Evolutionary conservation across 1,284 basidiomycete species (phyloP), one percentile per base, ranked within the genome.

Genomic region (Fereydounia khargensis): DNA sequence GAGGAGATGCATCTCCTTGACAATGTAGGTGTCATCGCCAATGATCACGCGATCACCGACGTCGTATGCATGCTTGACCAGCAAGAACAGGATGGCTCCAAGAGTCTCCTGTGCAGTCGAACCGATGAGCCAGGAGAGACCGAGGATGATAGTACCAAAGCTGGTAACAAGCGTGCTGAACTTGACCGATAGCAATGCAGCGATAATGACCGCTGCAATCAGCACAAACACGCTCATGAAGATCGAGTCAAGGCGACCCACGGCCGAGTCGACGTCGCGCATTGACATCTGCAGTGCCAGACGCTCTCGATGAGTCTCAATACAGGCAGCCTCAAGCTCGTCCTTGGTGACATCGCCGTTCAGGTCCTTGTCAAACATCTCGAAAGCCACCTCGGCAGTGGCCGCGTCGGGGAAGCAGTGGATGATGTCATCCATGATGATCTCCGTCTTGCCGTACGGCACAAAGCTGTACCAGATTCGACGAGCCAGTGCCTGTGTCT

Each of bases 81-180:
- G 91, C 23, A 91, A 79, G 80, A 91, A 91, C 65, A 91, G 87
- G 76, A 88, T 87, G 58, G 84, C 85, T 14, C 83, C 82, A 50
- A 87, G 80, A 47, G 88, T 81, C 77, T 88, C 85, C 43, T 85
- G 80, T 34, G 47, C 81, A 42, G 81, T 81, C 6, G 77, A 80
- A 31, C 89, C 88, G 58, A 96, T 91, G 45, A 94, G 83, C 89
- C 89, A 94, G 50, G 87, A 88, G 35, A 91, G 80, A 74, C 87
- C 88, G 38, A 92, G 86, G 46, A 91, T 80, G 41, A 90, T 80
- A 0, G 88, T 88, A 20, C 88, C 87, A 31, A 88, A 85, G 19
- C 86, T 87, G 24, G 88, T 87, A 47, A 90, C 82, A 19, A 90
- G 79, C 1, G 86, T 84, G 36, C 82, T 81, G 27, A 90, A 78